Percentiles rank a stretch among this genome's conserved stretches.
phyloP scores from a whole-genome alignment of 257 asterid species.

The Osmanthus fragrans region DNA sequence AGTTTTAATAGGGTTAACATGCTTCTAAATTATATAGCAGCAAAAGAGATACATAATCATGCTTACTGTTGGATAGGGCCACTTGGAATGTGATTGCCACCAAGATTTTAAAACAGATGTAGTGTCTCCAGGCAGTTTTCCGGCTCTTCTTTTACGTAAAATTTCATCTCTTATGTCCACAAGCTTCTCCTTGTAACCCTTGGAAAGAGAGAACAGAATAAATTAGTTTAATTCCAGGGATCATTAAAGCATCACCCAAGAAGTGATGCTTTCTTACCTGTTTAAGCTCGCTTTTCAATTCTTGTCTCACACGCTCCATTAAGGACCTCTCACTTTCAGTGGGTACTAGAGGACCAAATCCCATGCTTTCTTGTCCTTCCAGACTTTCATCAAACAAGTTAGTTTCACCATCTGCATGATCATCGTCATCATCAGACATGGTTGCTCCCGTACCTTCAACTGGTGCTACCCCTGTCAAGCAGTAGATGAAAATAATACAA shows the following conservation, averaged over 20 bases:
- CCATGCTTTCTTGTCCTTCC: constrained; percentile 85
- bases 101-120: constrained; percentile 73
- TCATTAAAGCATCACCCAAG: not conserved
- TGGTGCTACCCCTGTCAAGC: constrained; percentile 82
- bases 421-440: constrained; percentile 97
- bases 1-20: no score
- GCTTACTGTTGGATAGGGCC: constrained; percentile 88
- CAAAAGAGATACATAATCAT: not conserved
- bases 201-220: constrained; percentile 8
- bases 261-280: constrained; percentile 49
- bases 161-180: constrained; percentile 67
- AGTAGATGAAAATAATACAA: constrained; percentile 3
- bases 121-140: constrained; percentile 82
- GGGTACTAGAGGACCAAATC: constrained; percentile 91
- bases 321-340: constrained; percentile 92
- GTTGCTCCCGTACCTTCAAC: constrained; percentile 99
- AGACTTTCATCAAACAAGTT: constrained; percentile 85
- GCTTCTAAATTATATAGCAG: not conserved
- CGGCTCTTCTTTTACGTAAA: constrained; percentile 75
- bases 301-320: constrained; percentile 98
- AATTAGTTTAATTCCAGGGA: not conserved
- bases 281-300: constrained; percentile 91
- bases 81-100: constrained; percentile 90
- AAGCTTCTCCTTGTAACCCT: constrained; percentile 67
- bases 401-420: constrained; percentile 81